Base-by-base conservation (phyloP, 192 early-diverging fungal genomes). In the Entomortierella lignicola region DNA sequence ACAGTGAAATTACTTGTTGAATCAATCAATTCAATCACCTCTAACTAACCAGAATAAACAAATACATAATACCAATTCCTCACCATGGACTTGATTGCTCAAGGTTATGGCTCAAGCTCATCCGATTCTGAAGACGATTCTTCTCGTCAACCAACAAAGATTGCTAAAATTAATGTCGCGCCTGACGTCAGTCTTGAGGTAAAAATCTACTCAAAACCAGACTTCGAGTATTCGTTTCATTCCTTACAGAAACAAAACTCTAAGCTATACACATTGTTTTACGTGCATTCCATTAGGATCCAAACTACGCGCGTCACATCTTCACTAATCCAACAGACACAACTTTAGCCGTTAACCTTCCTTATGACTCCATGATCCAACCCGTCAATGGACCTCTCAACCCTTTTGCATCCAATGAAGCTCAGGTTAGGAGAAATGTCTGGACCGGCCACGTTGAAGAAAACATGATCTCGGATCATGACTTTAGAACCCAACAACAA, bases 401-500 rank as follows among this genome's bases (percentile, higher is more conserved):
- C 61, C 90, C 90, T 8, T 89, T 85, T 54, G 62, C 66, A 44
- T 74, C 79, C 25, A 67, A 66, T 60, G 67, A 80, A 17, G 58
- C 68, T 17, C 84, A 85, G 21, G 77, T 88, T 56, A 53, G 75
- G 25, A 58, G 52, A 56, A 91, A 90, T 43, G 82, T 87, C 39
- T 68, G 88, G 55, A 86, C 85, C 64, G 95, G 95, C n/a, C 92
- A 91, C 70, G 89, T 95, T 12, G 92, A 97, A 70, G 84, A 90
- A 60, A 87, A 92, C 63, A 84, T 84, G 27, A 89, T 93, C 69
- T 87, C 86, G 8, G 91, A 94, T 58, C 58, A 71, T 57, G 84
- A 89, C 66, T 99, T 99, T 57, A 85, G 92, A 29, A 87, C 89
- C 39, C 92, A 98, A 83, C 90, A 96, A 67, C 91, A 96, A 51